A percentile compares a stretch with the other conserved stretches of the same genome.
Evolutionary conservation across 345 rosid genomes (phyloP).

Genomic region (Turritis glabra): DNA sequence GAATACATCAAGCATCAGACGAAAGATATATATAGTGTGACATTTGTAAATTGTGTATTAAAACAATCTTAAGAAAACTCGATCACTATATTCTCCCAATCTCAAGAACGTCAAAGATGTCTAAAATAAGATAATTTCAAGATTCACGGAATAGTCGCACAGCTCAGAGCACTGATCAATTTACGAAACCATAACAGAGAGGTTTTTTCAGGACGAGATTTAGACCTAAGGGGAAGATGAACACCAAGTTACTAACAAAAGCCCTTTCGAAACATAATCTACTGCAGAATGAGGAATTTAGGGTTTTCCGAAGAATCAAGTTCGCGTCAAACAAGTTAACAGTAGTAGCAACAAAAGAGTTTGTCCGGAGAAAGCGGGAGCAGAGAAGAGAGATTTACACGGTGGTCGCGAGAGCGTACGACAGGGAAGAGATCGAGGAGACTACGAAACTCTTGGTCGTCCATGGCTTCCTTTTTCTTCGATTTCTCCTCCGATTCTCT

Average conservation of each 20-base stretch:
- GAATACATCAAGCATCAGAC: neutral
- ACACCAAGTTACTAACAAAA: slow-evolving; percentile 2
- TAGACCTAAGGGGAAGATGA: neutral
- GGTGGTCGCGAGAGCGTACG: slow-evolving; percentile 71
- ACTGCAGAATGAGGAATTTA: neutral
- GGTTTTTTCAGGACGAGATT: neutral
- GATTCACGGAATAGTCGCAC: neutral
- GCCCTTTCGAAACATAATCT: neutral
- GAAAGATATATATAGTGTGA: neutral
- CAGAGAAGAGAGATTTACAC: slow-evolving; percentile 40
- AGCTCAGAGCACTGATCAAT: slow-evolving; percentile 1
- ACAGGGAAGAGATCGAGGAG: slow-evolving; percentile 78
- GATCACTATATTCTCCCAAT: neutral
- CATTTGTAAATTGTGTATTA: neutral
- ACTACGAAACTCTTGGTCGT: slow-evolving; percentile 76
- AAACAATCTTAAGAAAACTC: neutral
- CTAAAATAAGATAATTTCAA: neutral
- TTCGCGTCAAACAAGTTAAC: neutral
- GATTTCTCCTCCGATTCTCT: slow-evolving; percentile 28
- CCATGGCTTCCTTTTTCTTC: slow-evolving; percentile 45
- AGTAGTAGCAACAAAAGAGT: slow-evolving; percentile 1
- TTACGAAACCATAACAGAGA: neutral
- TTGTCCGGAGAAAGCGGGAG: neutral
- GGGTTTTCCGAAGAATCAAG: slow-evolving; percentile 10
- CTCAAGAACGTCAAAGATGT: neutral